phyloP scores from a whole-genome alignment of 2,329 filamentous ascomycete genomes.

The Davidsoniella virescens region DNA sequence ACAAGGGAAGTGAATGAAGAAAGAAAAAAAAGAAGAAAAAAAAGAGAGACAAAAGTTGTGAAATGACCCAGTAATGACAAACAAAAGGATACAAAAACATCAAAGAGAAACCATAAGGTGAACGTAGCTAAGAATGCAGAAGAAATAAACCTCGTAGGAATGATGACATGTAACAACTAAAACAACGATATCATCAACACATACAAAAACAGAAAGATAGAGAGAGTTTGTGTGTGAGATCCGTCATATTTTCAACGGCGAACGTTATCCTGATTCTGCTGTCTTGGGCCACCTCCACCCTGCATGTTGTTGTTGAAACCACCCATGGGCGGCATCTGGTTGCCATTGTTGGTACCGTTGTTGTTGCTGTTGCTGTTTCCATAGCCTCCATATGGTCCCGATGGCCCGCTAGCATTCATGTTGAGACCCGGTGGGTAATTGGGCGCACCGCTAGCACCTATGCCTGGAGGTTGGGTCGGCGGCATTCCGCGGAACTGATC shows the following conservation, averaged over 20 bases:
- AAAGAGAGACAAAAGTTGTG: not conserved
- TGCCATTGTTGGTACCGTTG: slow-evolving; percentile 18
- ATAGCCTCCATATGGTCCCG: slow-evolving; percentile 20
- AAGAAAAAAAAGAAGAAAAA: not conserved
- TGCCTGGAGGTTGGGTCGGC: slow-evolving; percentile 24
- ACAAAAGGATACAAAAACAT: too few species aligned
- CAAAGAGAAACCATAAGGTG: not conserved
- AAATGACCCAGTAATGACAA: too few species aligned
- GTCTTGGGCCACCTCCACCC: slow-evolving; percentile 21
- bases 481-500: slow-evolving; percentile 40
- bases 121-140: not conserved
- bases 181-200: too few species aligned
- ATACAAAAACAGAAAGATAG: not conserved
- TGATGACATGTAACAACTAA: too few species aligned
- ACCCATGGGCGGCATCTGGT: slow-evolving; percentile 31
- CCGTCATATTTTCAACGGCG: not conserved
- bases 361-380: slow-evolving; percentile 21
- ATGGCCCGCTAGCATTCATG: slow-evolving; percentile 18
- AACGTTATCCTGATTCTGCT: not conserved
- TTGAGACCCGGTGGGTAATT: slow-evolving; percentile 30
- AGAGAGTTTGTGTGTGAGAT: not conserved
- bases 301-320: slow-evolving; percentile 19
- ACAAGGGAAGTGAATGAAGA: not conserved
- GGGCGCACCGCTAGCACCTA: slow-evolving; percentile 37
- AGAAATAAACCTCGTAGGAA: too few species aligned